Percentiles rank a stretch among this genome's conserved stretches.
phyloP scores from a whole-genome alignment of 768 basidiomycete species.

The Suillus clintonianus region DNA sequence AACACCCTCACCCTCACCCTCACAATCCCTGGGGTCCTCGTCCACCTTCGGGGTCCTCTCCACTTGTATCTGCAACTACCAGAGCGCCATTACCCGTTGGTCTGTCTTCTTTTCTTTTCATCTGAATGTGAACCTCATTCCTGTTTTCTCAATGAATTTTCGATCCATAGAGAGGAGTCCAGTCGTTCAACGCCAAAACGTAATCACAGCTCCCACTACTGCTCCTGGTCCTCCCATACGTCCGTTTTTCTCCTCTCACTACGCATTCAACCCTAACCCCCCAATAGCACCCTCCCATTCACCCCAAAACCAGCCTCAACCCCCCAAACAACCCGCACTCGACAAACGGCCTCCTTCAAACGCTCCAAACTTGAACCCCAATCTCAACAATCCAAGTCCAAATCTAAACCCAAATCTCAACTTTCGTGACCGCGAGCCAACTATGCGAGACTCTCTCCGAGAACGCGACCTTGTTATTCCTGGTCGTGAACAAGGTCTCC shows the following conservation, averaged over 20 bases:
- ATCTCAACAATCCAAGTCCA: conserved; percentile 2
- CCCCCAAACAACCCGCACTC: conserved; percentile 27
- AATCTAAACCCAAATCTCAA: conserved; percentile 4
- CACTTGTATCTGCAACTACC: conserved; percentile 21
- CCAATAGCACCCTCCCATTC: conserved; percentile 27
- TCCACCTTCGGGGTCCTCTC: conserved; percentile 30
- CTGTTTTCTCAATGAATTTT: not conserved
- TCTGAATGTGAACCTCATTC: not conserved
- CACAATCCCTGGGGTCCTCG: conserved; percentile 34
- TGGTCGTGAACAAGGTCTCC: not conserved
- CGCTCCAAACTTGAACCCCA: conserved; percentile 1
- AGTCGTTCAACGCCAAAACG: conserved; percentile 26
- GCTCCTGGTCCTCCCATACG: conserved; percentile 22
- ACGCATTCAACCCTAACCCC: conserved; percentile 6
- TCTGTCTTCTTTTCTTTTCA: conserved; percentile 12
- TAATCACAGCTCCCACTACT: conserved; percentile 20
- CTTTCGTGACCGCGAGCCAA: conserved; percentile 2
- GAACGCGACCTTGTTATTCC: not conserved
- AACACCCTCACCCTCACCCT: conserved; percentile 30
- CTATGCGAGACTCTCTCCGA: not conserved
- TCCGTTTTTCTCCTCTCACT: conserved; percentile 12
- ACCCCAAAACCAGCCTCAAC: conserved; percentile 16
- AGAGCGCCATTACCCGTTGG: conserved; percentile 26
- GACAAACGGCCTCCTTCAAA: conserved; percentile 28
- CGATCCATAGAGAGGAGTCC: conserved; percentile 28